Base-by-base conservation (phyloP, 2,329 filamentous ascomycete genomes). In the Cordyceps tenuipes region DNA sequence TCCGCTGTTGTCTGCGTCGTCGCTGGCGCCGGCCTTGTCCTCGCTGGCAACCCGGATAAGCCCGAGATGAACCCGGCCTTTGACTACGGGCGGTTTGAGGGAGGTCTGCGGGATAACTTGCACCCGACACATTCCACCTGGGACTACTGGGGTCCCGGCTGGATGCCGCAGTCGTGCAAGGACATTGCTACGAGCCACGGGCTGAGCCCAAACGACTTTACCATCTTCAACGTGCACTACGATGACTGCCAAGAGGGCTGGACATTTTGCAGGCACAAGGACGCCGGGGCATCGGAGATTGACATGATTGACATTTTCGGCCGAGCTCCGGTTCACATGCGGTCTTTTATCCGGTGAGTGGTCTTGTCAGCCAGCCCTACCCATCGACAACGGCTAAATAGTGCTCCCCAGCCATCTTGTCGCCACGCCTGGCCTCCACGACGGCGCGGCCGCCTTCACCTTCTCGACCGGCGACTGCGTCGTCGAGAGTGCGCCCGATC, bases 221-320 rank as follows among this genome's bases (percentile, higher is more conserved):
- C 65, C 51, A 61, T 64, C 34, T 68, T 64, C 62, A 62, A 65
- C 39, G 64, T 65, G 21, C 61, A 64, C 49, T 68, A 66, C 54
- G 52, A 64, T 46, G 66, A 67, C 51, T 69, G 68, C 61, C 46
- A 48, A n/a, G 59, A 68, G 60, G 61, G 64, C 49, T 69, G 68
- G 68, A 63, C 66, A 47, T 65, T 70, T 46, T 69, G 68, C 50
- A 63, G 67, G 10, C 65, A 68, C 57, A 66, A 62, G 49, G 57
- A 64, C 17, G 59, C 66, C 2, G 52, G 59, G 2, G 57, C 64
- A n/a, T 62, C 48, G 44, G 52, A 65, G 54, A 59, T 59, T 12
- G 62, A 63, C 48, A 68, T 69, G 64, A 63, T 66, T n/a, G 62
- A 64, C 59, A 57, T 61, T 29, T 57, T 61, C 21, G 59, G 59